Evolutionary conservation across 2,329 filamentous ascomycete genomes (phyloP).

Genomic region (Phaeomoniella chlamydospora): DNA sequence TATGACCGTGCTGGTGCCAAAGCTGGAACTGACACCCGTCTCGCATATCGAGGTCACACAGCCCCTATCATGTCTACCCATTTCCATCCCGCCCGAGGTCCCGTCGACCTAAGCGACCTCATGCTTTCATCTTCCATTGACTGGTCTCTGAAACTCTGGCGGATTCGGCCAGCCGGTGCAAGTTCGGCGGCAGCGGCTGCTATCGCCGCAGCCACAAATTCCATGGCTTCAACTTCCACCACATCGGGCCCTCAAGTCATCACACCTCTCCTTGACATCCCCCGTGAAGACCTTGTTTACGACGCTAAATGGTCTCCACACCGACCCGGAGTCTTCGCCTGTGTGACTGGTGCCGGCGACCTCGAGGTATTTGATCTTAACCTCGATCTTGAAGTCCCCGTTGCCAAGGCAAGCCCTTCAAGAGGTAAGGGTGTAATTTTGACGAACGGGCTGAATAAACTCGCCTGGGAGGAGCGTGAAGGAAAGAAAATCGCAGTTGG

Average conservation of each 20-base stretch:
- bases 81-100: conserved; percentile 85
- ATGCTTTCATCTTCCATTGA: conserved; percentile 86
- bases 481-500: conserved; percentile 79
- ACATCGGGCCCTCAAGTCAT: conserved; percentile 34
- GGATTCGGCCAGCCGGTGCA: conserved; percentile 47
- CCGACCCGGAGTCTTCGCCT: conserved; percentile 84
- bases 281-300: conserved; percentile 91
- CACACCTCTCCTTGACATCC: conserved; percentile 71
- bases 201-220: conserved; percentile 24
- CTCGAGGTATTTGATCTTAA: conserved; percentile 94
- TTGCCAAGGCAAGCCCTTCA: conserved; percentile 64
- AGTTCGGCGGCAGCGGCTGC: conserved; percentile 27
- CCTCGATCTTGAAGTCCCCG: conserved; percentile 80
- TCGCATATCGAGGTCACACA: conserved; percentile 79
- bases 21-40: conserved; percentile 78
- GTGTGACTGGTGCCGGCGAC: conserved; percentile 84
- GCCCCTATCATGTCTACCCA: conserved; percentile 92
- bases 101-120: conserved; percentile 85
- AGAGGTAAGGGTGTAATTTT: conserved; percentile 48
- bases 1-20: conserved; percentile 97
- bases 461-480: conserved; percentile 85
- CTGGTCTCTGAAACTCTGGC: conserved; percentile 97
- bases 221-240: conserved; percentile 13
- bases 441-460: conserved; percentile 79
- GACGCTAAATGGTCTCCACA: conserved; percentile 91